These are phyloP conservation scores for Backusella luteola DNA, from an alignment of 192 early-diverging fungal genomes.

Conservation along the genomic window DNA sequence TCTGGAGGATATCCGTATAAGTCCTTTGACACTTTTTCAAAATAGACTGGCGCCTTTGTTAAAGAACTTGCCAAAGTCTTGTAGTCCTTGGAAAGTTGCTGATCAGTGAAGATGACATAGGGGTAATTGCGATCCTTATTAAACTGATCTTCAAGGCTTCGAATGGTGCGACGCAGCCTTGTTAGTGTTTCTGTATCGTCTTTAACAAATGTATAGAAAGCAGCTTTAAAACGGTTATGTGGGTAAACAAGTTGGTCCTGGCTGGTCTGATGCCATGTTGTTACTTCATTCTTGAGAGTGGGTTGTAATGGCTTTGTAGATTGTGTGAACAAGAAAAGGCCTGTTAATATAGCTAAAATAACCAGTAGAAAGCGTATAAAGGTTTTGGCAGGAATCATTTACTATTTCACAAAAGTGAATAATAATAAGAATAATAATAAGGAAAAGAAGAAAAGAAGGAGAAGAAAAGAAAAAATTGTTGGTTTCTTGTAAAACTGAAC, in stretches of 20 bases:
- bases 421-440: background rate
- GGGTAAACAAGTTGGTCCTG: background rate
- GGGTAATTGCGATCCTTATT: conserved; percentile 28
- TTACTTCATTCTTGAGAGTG: background rate
- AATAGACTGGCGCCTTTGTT: conserved; percentile 19
- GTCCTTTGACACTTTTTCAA: conserved; percentile 23
- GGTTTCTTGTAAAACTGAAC: background rate
- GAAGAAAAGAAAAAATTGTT: background rate
- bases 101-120: conserved; percentile 37
- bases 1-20: conserved; percentile 23
- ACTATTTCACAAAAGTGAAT: background rate
- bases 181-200: conserved; percentile 17
- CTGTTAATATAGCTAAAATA: background rate
- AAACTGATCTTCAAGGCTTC: conserved; percentile 36
- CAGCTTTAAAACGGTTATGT: conserved; percentile 12
- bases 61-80: conserved; percentile 25
- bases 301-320: background rate
- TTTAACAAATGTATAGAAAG: conserved; percentile 32
- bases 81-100: conserved; percentile 29
- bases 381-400: background rate
- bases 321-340: conserved; percentile 17
- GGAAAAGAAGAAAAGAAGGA: background rate
- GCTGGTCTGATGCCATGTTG: background rate
- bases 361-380: background rate
- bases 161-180: conserved; percentile 30